Evolutionary conservation across 371 early-diverging fungal species (phyloP), one percentile per base, ranked within the genome.

Genomic region (Mucor plumbeus): DNA sequence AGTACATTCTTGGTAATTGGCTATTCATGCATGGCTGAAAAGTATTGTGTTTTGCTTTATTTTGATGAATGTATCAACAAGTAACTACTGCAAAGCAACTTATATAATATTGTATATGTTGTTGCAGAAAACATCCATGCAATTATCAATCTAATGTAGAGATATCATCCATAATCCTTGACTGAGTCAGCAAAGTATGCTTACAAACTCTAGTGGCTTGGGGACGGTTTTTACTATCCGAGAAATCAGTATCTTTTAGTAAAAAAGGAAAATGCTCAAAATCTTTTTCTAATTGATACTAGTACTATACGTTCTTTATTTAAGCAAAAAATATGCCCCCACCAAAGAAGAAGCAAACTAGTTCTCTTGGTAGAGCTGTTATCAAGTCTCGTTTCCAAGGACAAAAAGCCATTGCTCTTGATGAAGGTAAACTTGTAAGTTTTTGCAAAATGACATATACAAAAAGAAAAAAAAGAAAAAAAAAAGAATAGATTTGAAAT

Each of bases 381-480:
- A 97, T 98, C 67, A 87, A 90, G 68, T 90, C 90, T 69, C 89
- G 98, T 61, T 98, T 98, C 85, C 89, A 94, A 79, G 91, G 93
- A 59, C 85, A 91, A 76, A 84, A 87, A 61, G 85, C 89, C 63
- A 89, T 91, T 63, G 86, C 78, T 33, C 87, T 90, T 67, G 83
- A 85, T 59, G 88, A 87, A 80, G 89, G 87, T 53, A 86, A 80
- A 65, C 82, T 91, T 63, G 90, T 88, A 83, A 64, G 72, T 67
- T 50, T 33, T 26, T 26, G 39, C 13, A 38, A 11, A 6, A 47
- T 35, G 26, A 26, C 26, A 26, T 26, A 1, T 26, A 26, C 26
- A 1, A 26, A 26, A 26, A 26, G 3, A 26, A 26, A 26, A 26
- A 26, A 26, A 26, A 26, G 3, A 26, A 26, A 26, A 26, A 26